Base-by-base conservation (phyloP, 163 green algal species). In the Scenedesmus sp. region DNA sequence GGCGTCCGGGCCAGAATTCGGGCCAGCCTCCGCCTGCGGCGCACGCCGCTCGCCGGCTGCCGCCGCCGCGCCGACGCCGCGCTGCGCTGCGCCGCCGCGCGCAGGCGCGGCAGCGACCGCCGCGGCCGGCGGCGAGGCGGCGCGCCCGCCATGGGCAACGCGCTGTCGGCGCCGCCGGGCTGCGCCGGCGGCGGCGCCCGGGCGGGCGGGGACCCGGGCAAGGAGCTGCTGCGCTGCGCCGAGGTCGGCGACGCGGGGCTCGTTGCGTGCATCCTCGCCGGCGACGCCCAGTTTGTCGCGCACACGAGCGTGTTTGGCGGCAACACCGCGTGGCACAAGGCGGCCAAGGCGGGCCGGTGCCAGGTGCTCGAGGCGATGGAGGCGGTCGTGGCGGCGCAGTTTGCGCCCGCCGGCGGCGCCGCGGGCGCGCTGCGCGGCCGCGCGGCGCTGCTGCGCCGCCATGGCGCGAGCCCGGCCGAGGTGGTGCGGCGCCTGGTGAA, bases 261-360 rank as follows among this genome's bases (percentile, higher is more conserved):
- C 17, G 26, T 75, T 2, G 20, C 11, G 7, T 33, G 18, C 20
- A 51, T 67, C n/a, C 3, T 81, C 31, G 28, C 17, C 2, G 31
- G 22, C 24, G 56, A 81, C 36, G n/a, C 20, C 6, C 26, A n/a
- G 4, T 62, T 29, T 6, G 15, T 81, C 34, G 53, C 20, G 4
- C 53, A 65, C 42, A 54, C 53, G 42, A 65, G 24, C 10, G 33
- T 70, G 20, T 83, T 69, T 64, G 75, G 75, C 7, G 75, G 75
- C 31, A 83, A 83, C 64, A 66, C 54, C 1, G 44, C 36, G 5
- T 76, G 64, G 75, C 75, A 83, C 56, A 83, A 83, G 34, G 75
- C 75, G 24, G 75, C 75, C 57, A 83, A 83, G 48, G 26, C 44
- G 20, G 65, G 75, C 39, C 29, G 42, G 10, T 36, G 63, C 33